Conservation (phyloP, 257 asterid genomes). For the Rubia yunnanensis region DNA sequence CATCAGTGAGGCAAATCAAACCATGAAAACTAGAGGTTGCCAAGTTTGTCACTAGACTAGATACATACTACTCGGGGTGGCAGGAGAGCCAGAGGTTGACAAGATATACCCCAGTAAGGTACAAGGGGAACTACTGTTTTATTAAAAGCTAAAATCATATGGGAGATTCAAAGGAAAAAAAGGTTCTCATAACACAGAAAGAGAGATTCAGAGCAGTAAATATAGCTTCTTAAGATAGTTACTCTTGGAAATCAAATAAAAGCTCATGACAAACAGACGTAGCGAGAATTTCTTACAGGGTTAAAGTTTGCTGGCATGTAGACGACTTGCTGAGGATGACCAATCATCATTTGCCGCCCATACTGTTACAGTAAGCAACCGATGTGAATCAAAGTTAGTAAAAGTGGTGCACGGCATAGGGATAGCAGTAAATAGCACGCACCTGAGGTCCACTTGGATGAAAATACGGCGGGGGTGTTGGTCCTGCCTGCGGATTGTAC, state of each 20-base stretch:
- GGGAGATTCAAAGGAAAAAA: not conserved
- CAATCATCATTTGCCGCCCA: slow-evolving; percentile 85
- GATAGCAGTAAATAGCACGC: slow-evolving; percentile 17
- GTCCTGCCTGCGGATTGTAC: slow-evolving; percentile 67
- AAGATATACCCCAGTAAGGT: not conserved
- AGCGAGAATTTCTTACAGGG: slow-evolving; percentile 45
- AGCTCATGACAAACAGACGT: not conserved
- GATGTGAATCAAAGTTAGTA: not conserved
- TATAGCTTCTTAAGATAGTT: not conserved
- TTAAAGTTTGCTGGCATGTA: slow-evolving; percentile 72
- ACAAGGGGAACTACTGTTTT: not conserved
- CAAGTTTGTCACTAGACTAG: not conserved
- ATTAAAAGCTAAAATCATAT: not conserved
- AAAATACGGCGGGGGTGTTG: slow-evolving; percentile 65
- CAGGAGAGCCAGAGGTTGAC: not conserved
- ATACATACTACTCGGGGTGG: not conserved
- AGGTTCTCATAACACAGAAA: not conserved
- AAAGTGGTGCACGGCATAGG: not conserved
- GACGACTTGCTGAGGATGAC: slow-evolving; percentile 79
- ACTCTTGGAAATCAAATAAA: not conserved
- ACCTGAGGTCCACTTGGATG: slow-evolving; percentile 96
- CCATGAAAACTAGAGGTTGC: too few species aligned
- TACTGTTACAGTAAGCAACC: slow-evolving; percentile 33
- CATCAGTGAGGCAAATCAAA: too few species aligned
- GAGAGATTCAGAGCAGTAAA: not conserved